Evolutionary conservation across 1,284 basidiomycete genomes (phyloP).

Genomic region (Trichosporon inkin): DNA sequence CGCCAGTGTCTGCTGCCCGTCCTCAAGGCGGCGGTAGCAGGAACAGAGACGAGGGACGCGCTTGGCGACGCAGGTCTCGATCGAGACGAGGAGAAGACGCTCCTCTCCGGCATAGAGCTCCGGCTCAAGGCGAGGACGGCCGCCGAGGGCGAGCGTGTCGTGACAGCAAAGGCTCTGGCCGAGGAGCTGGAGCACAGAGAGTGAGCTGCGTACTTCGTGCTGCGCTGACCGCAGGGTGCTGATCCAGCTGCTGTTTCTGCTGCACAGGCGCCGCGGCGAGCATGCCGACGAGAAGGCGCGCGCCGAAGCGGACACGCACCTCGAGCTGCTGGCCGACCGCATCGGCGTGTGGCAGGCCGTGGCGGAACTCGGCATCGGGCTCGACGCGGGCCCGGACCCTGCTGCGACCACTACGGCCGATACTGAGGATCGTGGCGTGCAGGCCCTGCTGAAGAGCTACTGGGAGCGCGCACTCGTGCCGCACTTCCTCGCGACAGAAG

Average conservation of each 20-base stretch:
- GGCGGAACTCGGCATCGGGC: slow-evolving; percentile 34
- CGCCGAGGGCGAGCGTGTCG: slow-evolving; percentile 25
- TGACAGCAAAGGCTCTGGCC: slow-evolving; percentile 23
- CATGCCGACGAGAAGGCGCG: slow-evolving; percentile 16
- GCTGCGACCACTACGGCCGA: slow-evolving; percentile 15
- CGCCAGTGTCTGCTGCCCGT: slow-evolving; percentile 28
- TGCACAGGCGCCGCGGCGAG: slow-evolving; percentile 26
- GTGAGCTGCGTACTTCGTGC: slow-evolving; percentile 22
- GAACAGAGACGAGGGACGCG: background rate
- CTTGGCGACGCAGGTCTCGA: slow-evolving; percentile 8
- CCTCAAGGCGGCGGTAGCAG: slow-evolving; percentile 6
- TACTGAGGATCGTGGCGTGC: slow-evolving; percentile 16
- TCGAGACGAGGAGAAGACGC: slow-evolving; percentile 19
- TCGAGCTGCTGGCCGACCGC: slow-evolving; percentile 41
- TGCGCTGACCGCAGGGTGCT: slow-evolving; percentile 28
- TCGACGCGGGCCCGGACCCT: slow-evolving; percentile 4
- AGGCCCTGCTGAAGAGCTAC: slow-evolving; percentile 23
- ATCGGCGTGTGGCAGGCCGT: slow-evolving; percentile 45
- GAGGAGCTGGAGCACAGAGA: slow-evolving; percentile 43
- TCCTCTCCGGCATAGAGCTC: slow-evolving; percentile 27
- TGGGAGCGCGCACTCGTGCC: slow-evolving; percentile 25
- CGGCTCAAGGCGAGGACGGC: slow-evolving; percentile 23
- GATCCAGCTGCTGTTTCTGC: slow-evolving; percentile 34
- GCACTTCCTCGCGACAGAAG: slow-evolving; percentile 30
- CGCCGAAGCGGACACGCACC: slow-evolving; percentile 28